A percentile compares a stretch with the other conserved stretches of the same genome.
These are phyloP conservation scores for Camelina sativa DNA, from an alignment of 345 rosid species.

Conservation along the genomic window DNA sequence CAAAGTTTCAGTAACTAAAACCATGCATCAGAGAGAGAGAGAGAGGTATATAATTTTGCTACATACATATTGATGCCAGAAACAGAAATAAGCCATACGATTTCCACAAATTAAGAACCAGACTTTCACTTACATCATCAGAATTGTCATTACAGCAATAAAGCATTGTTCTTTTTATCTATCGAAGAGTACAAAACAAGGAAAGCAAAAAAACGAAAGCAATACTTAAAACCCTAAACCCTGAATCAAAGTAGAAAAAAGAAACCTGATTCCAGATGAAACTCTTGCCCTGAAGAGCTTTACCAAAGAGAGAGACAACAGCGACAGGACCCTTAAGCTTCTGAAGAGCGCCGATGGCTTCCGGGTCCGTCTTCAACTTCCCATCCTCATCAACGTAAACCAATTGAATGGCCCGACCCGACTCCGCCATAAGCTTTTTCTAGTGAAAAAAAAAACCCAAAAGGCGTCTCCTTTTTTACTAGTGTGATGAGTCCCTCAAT, in stretches of 20 bases:
- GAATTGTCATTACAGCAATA: conserved; percentile 10
- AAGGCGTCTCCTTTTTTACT: conserved; percentile 34
- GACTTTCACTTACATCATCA: background rate
- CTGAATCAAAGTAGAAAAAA: background rate
- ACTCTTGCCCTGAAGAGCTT: conserved; percentile 46
- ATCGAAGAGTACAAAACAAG: background rate
- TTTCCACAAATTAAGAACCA: conserved; percentile 1
- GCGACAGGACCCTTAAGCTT: conserved; percentile 50
- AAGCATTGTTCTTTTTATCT: background rate
- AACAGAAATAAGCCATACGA: background rate
- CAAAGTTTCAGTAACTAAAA: conserved; percentile 1
- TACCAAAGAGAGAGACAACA: conserved; percentile 52
- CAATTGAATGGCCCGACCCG: conserved; percentile 45
- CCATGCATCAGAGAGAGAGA: background rate
- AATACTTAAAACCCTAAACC: conserved; percentile 31
- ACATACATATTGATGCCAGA: conserved; percentile 11
- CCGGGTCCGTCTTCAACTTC: conserved; percentile 50
- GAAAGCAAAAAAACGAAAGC: background rate
- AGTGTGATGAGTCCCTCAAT: conserved; percentile 6
- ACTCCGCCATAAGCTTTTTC: conserved; percentile 13
- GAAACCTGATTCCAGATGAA: conserved; percentile 50
- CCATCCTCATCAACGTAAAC: conserved; percentile 52
- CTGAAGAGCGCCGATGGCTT: conserved; percentile 49
- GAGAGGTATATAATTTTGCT: background rate
- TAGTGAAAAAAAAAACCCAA: conserved; percentile 5